Conservation (phyloP, 2,329 filamentous ascomycete species). For the Bertia moriformis region DNA sequence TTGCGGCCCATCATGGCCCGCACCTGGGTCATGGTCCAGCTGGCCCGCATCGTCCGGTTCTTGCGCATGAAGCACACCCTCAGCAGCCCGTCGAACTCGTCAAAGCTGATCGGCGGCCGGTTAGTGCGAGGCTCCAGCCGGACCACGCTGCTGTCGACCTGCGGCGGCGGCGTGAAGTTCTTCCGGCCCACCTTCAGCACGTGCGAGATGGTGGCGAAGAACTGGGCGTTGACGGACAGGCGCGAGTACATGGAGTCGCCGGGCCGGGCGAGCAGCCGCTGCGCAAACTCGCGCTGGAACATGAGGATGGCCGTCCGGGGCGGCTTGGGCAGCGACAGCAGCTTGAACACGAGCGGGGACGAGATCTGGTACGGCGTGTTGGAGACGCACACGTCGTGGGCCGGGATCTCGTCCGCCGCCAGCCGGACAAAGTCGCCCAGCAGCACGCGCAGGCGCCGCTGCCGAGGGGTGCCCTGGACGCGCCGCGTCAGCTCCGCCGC, state of each 20-base stretch:
- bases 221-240: constrained; percentile 53
- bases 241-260: constrained; percentile 52
- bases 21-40: constrained; percentile 40
- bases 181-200: constrained; percentile 40
- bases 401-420: constrained; percentile 37
- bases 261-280: constrained; percentile 49
- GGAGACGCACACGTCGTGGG: constrained; percentile 55
- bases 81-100: constrained; percentile 55
- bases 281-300: constrained; percentile 57
- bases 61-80: constrained; percentile 51
- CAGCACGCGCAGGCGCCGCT: constrained; percentile 45
- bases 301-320: constrained; percentile 51
- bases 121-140: constrained; percentile 50
- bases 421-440: constrained; percentile 53
- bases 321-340: constrained; percentile 39
- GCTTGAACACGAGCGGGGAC: constrained; percentile 52
- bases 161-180: constrained; percentile 57
- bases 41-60: constrained; percentile 47
- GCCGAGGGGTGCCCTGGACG: constrained; percentile 48
- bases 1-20: constrained; percentile 47
- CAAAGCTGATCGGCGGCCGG: constrained; percentile 49
- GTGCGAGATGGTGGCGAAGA: constrained; percentile 50
- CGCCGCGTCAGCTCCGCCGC: constrained; percentile 56
- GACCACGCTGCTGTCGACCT: constrained; percentile 52
- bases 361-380: constrained; percentile 52